phyloP scores from a whole-genome alignment of 1,139 yeast genomes.

The Oligophagozyma castellii region DNA sequence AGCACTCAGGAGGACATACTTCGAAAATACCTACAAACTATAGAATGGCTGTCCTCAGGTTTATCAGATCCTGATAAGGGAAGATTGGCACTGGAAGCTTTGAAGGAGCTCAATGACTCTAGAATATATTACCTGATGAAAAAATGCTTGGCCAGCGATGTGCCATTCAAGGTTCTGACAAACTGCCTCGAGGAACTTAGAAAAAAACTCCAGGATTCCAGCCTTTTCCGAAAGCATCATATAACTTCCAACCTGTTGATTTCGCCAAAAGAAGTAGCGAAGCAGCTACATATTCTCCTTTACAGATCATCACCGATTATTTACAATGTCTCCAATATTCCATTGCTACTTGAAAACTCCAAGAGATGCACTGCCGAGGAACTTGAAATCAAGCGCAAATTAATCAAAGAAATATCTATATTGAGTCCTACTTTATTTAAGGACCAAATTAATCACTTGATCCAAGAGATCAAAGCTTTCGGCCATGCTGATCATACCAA shows the following conservation, averaged over 20 bases:
- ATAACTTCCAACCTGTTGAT: constrained; percentile 27
- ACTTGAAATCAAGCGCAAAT: constrained; percentile 27
- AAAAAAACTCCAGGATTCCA: constrained; percentile 38
- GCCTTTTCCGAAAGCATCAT: constrained; percentile 31
- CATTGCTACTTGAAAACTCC: constrained; percentile 37
- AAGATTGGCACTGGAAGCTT: constrained; percentile 34
- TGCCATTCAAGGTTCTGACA: constrained; percentile 46
- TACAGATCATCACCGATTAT: constrained; percentile 49
- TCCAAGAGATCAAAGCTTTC: constrained; percentile 28
- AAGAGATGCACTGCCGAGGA: constrained; percentile 27
- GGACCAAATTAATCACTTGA: constrained; percentile 41
- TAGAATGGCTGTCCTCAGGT: constrained; percentile 50
- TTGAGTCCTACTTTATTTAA: constrained; percentile 54
- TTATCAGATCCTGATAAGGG: constrained; percentile 42
- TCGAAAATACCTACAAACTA: constrained; percentile 38
- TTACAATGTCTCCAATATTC: constrained; percentile 53
- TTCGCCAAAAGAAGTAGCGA: constrained; percentile 36
- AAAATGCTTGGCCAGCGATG: constrained; percentile 40
- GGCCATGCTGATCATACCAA: constrained; percentile 19
- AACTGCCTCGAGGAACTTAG: constrained; percentile 52
- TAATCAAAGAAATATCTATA: constrained; percentile 47
- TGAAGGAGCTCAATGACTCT: constrained; percentile 41
- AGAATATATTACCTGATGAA: constrained; percentile 44
- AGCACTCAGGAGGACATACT: constrained; percentile 16
- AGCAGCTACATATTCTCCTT: constrained; percentile 40